Conservation (phyloP, 73 alveolate species). For the Uronychia binucleata region DNA sequence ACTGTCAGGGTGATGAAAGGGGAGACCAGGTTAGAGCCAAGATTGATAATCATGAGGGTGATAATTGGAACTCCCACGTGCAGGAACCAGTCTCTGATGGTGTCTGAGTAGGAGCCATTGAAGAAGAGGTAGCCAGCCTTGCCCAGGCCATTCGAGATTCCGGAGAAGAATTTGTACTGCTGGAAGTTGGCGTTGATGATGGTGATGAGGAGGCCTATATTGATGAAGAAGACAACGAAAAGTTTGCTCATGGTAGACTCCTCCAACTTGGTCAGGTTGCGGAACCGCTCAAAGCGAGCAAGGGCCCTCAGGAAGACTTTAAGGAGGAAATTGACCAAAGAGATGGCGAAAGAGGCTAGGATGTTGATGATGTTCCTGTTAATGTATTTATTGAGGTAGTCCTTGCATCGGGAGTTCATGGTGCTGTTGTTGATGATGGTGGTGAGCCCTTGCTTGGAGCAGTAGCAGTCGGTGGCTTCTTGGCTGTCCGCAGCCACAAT, state of each 20-base stretch:
- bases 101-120: conserved; percentile 37
- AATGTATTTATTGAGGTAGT: neutral
- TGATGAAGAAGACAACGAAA: conserved; percentile 45
- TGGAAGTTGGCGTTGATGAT: conserved; percentile 8
- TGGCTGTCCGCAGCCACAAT: neutral
- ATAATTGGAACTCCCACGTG: conserved; percentile 55
- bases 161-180: neutral
- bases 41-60: conserved; percentile 38
- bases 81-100: conserved; percentile 64
- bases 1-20: conserved; percentile 38
- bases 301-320: conserved; percentile 26
- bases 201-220: conserved; percentile 46
- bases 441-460: conserved; percentile 10
- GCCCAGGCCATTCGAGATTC: conserved; percentile 18
- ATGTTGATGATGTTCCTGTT: conserved; percentile 5
- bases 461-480: conserved; percentile 23
- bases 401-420: neutral
- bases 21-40: conserved; percentile 44
- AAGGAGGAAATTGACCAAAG: conserved; percentile 35
- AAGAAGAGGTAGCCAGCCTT: conserved; percentile 7
- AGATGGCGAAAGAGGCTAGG: conserved; percentile 40
- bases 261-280: conserved; percentile 22
- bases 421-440: neutral
- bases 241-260: conserved; percentile 29
- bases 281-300: conserved; percentile 38